Base-by-base conservation (phyloP, 129 eudicot species). In the Rutidosis leptorrhynchoides region DNA sequence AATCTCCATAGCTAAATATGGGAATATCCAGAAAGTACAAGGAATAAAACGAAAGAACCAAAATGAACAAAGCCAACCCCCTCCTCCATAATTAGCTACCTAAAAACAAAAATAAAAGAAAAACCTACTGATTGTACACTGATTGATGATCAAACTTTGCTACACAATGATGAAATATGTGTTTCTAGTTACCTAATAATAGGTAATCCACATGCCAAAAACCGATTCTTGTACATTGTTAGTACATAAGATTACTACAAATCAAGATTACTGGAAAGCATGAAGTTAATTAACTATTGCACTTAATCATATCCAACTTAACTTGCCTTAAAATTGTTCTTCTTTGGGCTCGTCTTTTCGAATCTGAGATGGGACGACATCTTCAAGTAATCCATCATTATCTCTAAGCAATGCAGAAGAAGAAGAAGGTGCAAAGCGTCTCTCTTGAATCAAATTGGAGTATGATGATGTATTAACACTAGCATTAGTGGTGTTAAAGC, bases 301-400 rank as follows among this genome's bases (percentile, higher is more conserved):
- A 9, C 29, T 65, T 27, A 59, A 66, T 30, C 2, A 19, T n/a
- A 46, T 62, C 35, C 4, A 54, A 46, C 62, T 21, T 48, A 54
- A 46, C 62, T 21, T 48, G 26, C 45, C 21, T 63, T 19, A 64
- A 21, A 62, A 58, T 66, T 73, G 81, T 86, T 85, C 83, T 74
- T 82, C 77, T 68, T 81, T 77, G 22, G 84, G 77, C 64, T 78
- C 78, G 40, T 81, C 94, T 64, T 78, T 81, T 21, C 70, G 71
- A 75, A 85, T 85, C 78, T 76, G 74, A 9, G 82, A 78, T 2
- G 85, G 84, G 61, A 92, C 67, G 54, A 92, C 83, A 66, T 92
- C 98, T 69, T 92, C 87, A 43, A 92, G 96, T 69, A 92, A 90
- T 14, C 98, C 98, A 69, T 88, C 80, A 75, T 88, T 79, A 75